Conservation (phyloP, 352 stramenopile genomes). For the Peronospora tabacina region DNA sequence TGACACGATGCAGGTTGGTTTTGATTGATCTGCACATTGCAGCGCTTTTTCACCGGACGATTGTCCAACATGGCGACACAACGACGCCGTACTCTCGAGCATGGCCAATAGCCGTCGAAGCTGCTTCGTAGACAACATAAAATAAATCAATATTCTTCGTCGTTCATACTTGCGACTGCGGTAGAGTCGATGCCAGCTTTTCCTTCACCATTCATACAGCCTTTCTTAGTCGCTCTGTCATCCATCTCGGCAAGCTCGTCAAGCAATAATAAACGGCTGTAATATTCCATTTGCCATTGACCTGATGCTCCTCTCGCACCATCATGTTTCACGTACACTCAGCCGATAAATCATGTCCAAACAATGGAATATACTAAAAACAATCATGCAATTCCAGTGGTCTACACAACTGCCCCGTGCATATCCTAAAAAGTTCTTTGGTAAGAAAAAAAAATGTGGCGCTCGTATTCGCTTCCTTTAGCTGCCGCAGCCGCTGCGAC, state of each 20-base stretch:
- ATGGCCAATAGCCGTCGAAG: constrained; percentile 37
- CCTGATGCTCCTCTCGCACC: constrained; percentile 48
- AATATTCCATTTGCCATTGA: constrained; percentile 19
- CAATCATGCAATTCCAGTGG: too few relatives aligned
- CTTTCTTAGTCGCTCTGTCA: constrained; percentile 56
- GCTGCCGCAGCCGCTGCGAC: constrained; percentile 7
- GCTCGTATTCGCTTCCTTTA: constrained; percentile 10
- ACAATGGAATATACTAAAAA: too few relatives aligned
- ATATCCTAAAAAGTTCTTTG: too few relatives aligned
- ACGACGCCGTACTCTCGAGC: constrained; percentile 25
- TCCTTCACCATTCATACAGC: constrained; percentile 42
- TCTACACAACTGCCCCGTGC: too few relatives aligned
- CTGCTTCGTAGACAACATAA: constrained; percentile 38
- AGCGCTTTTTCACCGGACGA: constrained; percentile 25
- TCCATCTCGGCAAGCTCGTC: constrained; percentile 84
- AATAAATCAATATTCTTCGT: constrained; percentile 39
- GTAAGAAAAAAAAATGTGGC: constrained; percentile 14
- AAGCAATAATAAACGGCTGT: constrained; percentile 72
- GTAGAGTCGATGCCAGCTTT: neutral
- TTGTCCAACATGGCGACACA: constrained; percentile 41
- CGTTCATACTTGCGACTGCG: constrained; percentile 25
- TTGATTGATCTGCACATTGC: neutral
- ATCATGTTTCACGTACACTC: constrained; percentile 33
- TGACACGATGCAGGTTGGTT: neutral
- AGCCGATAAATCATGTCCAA: too few relatives aligned